phyloP scores from a whole-genome alignment of 768 basidiomycete species.

The Lactarius evosmus region DNA sequence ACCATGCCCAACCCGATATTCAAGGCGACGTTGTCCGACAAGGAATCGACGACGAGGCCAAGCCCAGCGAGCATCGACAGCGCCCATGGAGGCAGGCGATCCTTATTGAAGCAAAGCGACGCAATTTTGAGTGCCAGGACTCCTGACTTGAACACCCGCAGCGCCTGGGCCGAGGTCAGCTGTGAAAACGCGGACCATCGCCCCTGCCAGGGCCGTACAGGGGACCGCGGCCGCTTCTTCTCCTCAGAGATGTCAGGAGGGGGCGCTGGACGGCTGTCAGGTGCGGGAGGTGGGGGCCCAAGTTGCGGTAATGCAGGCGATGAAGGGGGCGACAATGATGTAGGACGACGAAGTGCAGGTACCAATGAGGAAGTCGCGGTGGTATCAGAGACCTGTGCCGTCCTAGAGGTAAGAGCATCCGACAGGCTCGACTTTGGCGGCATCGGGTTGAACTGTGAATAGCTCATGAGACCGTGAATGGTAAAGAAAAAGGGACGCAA shows the following conservation, averaged over 20 bases:
- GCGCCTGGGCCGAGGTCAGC: neutral
- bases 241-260: neutral
- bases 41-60: conserved; percentile 47
- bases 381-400: conserved; percentile 13
- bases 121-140: conserved; percentile 29
- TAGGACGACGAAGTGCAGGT: conserved; percentile 18
- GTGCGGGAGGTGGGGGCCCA: conserved; percentile 25
- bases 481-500: neutral
- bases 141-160: conserved; percentile 28
- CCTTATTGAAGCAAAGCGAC: conserved; percentile 30
- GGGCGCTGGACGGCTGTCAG: neutral
- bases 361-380: conserved; percentile 22
- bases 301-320: conserved; percentile 5
- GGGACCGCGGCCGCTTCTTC: neutral
- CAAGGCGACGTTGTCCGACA: conserved; percentile 40
- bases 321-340: neutral
- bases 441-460: conserved; percentile 15
- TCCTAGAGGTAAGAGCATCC: conserved; percentile 14
- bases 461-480: neutral
- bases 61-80: conserved; percentile 35
- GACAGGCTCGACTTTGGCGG: conserved; percentile 20
- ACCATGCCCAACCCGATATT: conserved; percentile 40
- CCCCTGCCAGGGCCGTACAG: neutral
- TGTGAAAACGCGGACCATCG: neutral
- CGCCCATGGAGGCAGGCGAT: conserved; percentile 30